Conservation (phyloP, 371 early-diverging fungal genomes). For the Batkoa obscura region DNA sequence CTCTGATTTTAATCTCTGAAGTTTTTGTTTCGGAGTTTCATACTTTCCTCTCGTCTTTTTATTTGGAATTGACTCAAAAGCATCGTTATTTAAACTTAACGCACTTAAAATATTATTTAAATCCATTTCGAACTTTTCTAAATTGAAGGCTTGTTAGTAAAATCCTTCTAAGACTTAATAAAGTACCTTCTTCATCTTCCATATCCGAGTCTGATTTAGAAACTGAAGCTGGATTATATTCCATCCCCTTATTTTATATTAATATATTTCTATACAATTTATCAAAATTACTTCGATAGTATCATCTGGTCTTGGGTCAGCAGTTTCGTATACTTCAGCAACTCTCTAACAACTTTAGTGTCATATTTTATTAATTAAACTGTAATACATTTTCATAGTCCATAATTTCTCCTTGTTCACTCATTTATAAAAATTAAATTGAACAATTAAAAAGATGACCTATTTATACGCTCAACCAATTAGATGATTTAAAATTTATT, state of each 20-base stretch:
- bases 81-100: neutral
- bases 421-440: too few relatives aligned
- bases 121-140: neutral
- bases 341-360: too few relatives aligned
- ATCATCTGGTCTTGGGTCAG: neutral
- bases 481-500: too few relatives aligned
- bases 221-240: neutral
- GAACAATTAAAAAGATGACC: too few relatives aligned
- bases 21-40: neutral
- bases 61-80: too few relatives aligned
- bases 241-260: neutral
- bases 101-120: neutral
- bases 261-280: neutral
- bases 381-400: too few relatives aligned
- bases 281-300: neutral
- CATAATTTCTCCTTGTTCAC: too few relatives aligned
- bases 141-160: neutral
- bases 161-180: neutral
- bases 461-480: too few relatives aligned
- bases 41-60: neutral
- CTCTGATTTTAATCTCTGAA: neutral
- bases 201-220: neutral
- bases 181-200: neutral
- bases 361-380: too few relatives aligned
- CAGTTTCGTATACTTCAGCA: neutral